A percentile compares a stretch with the other conserved stretches of the same genome.
Conservation (phyloP, 1,139 yeast genomes). For the Hemisphaericaspora subhashii region DNA sequence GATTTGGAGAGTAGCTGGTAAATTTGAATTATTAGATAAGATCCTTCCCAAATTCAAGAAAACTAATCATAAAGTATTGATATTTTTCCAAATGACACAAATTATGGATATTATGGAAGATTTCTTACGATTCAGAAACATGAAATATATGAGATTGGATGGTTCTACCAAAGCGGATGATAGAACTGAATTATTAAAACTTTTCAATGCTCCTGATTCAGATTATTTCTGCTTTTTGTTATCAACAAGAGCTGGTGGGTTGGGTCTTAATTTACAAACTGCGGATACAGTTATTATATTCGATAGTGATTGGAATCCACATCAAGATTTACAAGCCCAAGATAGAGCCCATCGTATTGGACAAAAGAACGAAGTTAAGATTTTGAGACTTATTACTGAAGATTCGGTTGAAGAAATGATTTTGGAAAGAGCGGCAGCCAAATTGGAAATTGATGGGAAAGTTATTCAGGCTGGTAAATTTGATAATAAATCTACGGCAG, state of each 20-base stretch:
- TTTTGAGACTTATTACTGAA: constrained; percentile 74
- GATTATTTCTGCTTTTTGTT: constrained; percentile 76
- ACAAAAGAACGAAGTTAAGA: constrained; percentile 82
- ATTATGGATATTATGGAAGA: constrained; percentile 91
- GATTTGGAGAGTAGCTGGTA: constrained; percentile 78
- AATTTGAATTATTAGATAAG: constrained; percentile 74
- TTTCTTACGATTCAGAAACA: constrained; percentile 59
- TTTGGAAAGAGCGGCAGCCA: constrained; percentile 78
- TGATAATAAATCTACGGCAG: constrained; percentile 78
- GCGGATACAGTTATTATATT: constrained; percentile 88
- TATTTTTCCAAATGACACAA: constrained; percentile 87
- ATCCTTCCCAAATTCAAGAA: constrained; percentile 73
- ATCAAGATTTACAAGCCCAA: constrained; percentile 89
- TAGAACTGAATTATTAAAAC: constrained; percentile 66
- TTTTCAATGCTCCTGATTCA: constrained; percentile 70
- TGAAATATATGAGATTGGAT: constrained; percentile 76
- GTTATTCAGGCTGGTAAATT: constrained; percentile 89
- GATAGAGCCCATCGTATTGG: constrained; percentile 92
- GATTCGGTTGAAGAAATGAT: constrained; percentile 85
- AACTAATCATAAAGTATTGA: constrained; percentile 75
- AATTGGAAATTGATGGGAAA: constrained; percentile 82
- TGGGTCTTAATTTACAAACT: constrained; percentile 81
- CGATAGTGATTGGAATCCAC: constrained; percentile 92
- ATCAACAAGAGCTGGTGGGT: constrained; percentile 88
- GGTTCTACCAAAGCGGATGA: constrained; percentile 86